Conservation (phyloP, 2,329 filamentous ascomycete species). For the Pyrenochaeta sp. region DNA sequence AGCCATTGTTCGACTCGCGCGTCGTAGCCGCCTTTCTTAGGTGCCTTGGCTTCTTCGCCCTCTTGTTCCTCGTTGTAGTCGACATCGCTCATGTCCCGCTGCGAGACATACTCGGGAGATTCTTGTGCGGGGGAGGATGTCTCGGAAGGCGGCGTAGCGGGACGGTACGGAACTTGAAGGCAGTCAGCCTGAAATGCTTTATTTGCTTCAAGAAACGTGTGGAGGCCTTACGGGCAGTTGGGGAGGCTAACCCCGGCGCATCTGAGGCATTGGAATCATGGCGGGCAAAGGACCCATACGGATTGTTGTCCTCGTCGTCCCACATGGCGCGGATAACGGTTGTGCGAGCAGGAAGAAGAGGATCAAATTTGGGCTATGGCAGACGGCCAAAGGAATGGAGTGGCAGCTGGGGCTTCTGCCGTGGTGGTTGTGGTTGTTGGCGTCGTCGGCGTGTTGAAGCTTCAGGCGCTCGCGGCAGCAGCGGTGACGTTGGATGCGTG, state of each 20-base stretch:
- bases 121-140: conserved; percentile 75
- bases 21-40: conserved; percentile 87
- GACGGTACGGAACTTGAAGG: conserved; percentile 56
- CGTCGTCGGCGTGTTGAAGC: conserved; percentile 3
- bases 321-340: conserved; percentile 70
- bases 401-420: background rate
- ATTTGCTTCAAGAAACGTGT: conserved; percentile 1
- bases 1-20: conserved; percentile 97
- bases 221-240: conserved; percentile 46
- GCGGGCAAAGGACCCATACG: conserved; percentile 92
- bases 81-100: conserved; percentile 66
- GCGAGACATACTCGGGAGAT: conserved; percentile 65
- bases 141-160: conserved; percentile 72
- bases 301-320: conserved; percentile 99
- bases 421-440: background rate
- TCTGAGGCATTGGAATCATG: conserved; percentile 81
- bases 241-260: conserved; percentile 51
- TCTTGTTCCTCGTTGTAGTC: conserved; percentile 64
- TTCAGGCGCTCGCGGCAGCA: conserved; percentile 8
- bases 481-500: background rate
- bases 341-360: background rate
- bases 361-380: background rate
- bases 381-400: background rate
- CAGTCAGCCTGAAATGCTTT: conserved; percentile 14
- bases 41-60: conserved; percentile 47